Evolutionary conservation across 1,284 basidiomycete species (phyloP).

Genomic region (Heterobasidion occidentale): DNA sequence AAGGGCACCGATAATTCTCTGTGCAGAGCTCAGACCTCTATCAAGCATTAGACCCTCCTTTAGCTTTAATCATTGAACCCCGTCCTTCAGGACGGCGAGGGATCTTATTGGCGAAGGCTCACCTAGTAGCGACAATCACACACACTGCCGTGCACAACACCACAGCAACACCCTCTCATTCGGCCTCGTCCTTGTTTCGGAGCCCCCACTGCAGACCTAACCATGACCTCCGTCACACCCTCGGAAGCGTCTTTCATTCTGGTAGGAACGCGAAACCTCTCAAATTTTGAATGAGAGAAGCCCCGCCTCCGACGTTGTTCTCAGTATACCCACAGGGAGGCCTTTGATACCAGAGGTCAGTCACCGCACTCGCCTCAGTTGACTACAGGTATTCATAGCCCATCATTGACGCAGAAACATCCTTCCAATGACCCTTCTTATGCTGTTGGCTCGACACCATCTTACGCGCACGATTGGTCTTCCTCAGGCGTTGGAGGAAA

Average conservation of each 20-base stretch:
- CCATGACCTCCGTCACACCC: background rate
- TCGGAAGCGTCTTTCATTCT: constrained; percentile 4
- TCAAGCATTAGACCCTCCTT: too few relatives aligned
- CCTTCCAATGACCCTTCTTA: constrained; percentile 36
- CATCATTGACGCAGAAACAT: constrained; percentile 15
- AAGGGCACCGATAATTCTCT: too few relatives aligned
- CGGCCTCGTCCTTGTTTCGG: too few relatives aligned
- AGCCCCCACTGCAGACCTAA: too few relatives aligned
- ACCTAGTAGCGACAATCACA: too few relatives aligned
- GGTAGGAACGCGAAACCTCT: background rate
- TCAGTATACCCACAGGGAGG: too few relatives aligned
- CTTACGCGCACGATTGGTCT: constrained; percentile 75
- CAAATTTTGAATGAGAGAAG: background rate
- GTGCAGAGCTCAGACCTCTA: too few relatives aligned
- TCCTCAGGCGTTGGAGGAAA: constrained; percentile 44
- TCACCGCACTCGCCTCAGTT: background rate
- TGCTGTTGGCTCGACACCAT: constrained; percentile 32
- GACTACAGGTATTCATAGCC: background rate
- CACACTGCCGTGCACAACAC: too few relatives aligned
- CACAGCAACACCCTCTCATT: too few relatives aligned
- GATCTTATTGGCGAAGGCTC: too few relatives aligned
- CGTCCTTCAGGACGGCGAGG: too few relatives aligned
- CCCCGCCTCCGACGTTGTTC: background rate
- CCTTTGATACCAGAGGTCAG: background rate
- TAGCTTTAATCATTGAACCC: too few relatives aligned